Conservation (phyloP, 805 yeast genomes). For the Pichia kluyveri region DNA sequence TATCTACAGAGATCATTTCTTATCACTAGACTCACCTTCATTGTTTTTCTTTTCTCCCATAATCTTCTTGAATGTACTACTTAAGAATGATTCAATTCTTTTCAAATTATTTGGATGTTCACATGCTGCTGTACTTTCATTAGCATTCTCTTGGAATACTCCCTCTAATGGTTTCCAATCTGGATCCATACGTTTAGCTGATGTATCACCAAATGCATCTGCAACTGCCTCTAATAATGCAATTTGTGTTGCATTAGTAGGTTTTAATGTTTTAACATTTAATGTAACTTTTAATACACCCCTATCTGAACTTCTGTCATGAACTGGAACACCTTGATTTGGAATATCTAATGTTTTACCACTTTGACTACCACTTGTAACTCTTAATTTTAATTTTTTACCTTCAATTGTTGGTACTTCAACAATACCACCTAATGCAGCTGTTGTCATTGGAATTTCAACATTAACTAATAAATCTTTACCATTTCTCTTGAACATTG, state of each 20-base stretch:
- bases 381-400: constrained; percentile 60
- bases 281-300: constrained; percentile 78
- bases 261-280: constrained; percentile 61
- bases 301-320: constrained; percentile 31
- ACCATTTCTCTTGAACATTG: constrained; percentile 56
- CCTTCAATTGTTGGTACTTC: constrained; percentile 85
- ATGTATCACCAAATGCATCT: constrained; percentile 72
- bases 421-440: constrained; percentile 88
- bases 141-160: constrained; percentile 5
- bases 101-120: constrained; percentile 42
- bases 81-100: constrained; percentile 49
- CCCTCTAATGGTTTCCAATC: constrained; percentile 30
- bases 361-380: constrained; percentile 76
- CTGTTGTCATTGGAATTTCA: constrained; percentile 86
- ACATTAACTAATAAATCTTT: constrained; percentile 57
- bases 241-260: constrained; percentile 75
- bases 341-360: constrained; percentile 71
- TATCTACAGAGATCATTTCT: background rate
- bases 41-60: constrained; percentile 15
- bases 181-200: constrained; percentile 64
- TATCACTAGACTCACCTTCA: constrained; percentile 2
- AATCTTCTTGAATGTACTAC: constrained; percentile 46
- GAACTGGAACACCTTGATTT: constrained; percentile 77
- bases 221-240: constrained; percentile 92
- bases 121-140: constrained; percentile 8